phyloP scores from a whole-genome alignment of 1,139 yeast species.

The Protomyces inundatus region DNA sequence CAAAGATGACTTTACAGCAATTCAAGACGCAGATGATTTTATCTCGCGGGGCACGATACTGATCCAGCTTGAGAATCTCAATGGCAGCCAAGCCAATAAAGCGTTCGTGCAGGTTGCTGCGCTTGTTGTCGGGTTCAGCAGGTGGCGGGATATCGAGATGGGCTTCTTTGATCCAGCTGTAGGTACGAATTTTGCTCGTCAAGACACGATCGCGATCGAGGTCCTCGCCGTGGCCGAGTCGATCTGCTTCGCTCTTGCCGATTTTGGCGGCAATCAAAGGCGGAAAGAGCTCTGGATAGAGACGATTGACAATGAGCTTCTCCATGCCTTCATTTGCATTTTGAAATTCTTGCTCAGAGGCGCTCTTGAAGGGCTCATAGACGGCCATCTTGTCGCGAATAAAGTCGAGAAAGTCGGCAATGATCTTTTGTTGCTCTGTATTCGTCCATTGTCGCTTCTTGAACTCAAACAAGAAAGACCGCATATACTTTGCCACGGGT shows the following conservation, averaged over 20 bases:
- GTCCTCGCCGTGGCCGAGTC: conserved; percentile 53
- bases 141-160: conserved; percentile 60
- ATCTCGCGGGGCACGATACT: conserved; percentile 88
- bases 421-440: conserved; percentile 69
- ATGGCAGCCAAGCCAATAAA: conserved; percentile 64
- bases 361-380: conserved; percentile 63
- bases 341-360: conserved; percentile 56
- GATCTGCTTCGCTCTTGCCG: conserved; percentile 37
- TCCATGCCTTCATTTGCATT: conserved; percentile 90
- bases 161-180: conserved; percentile 67
- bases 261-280: conserved; percentile 54
- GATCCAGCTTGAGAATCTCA: conserved; percentile 66
- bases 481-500: conserved; percentile 79
- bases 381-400: conserved; percentile 59
- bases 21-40: conserved; percentile 86
- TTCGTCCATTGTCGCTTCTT: conserved; percentile 65
- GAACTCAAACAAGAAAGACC: conserved; percentile 63
- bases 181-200: conserved; percentile 55
- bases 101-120: conserved; percentile 38
- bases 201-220: conserved; percentile 56
- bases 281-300: conserved; percentile 73
- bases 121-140: neutral
- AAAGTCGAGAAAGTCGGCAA: conserved; percentile 67
- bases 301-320: conserved; percentile 80
- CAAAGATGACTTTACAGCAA: conserved; percentile 87